Conservation (phyloP, 2,329 filamentous ascomycete genomes). For the Botryosphaeria dothidea region DNA sequence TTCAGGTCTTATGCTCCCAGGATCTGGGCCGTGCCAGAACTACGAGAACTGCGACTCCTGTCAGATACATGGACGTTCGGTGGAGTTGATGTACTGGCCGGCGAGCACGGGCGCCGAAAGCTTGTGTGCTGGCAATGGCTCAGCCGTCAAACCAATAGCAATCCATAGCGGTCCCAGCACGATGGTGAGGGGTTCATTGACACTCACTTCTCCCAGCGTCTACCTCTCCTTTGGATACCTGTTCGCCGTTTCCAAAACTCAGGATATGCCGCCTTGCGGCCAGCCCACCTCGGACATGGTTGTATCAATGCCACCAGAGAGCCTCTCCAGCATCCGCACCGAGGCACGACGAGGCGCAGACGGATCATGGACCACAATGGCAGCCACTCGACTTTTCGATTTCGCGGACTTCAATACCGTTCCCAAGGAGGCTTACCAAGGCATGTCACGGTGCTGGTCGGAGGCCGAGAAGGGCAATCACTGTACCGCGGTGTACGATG, state of each 20-base stretch:
- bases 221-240: slow-evolving; percentile 2
- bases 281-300: not conserved
- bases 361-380: not conserved
- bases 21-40: not conserved
- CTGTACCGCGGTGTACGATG: not conserved
- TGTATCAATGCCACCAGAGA: not conserved
- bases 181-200: not conserved
- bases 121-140: not conserved
- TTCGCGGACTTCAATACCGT: not conserved
- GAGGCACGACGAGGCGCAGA: too few species aligned
- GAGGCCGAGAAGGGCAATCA: not conserved
- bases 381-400: not conserved
- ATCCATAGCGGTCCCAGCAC: not conserved
- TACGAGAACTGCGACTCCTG: not conserved
- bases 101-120: not conserved
- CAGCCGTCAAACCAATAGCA: not conserved
- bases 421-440: not conserved
- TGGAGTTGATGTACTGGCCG: slow-evolving; percentile 3
- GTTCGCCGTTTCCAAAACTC: not conserved
- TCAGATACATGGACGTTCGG: not conserved
- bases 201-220: not conserved
- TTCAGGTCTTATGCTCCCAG: not conserved
- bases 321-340: slow-evolving; percentile 3
- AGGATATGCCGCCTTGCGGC: not conserved
- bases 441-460: not conserved